These are phyloP conservation scores for Umbelopsis sp. DNA, from an alignment of 371 early-diverging fungal genomes.

Conservation along the genomic window DNA sequence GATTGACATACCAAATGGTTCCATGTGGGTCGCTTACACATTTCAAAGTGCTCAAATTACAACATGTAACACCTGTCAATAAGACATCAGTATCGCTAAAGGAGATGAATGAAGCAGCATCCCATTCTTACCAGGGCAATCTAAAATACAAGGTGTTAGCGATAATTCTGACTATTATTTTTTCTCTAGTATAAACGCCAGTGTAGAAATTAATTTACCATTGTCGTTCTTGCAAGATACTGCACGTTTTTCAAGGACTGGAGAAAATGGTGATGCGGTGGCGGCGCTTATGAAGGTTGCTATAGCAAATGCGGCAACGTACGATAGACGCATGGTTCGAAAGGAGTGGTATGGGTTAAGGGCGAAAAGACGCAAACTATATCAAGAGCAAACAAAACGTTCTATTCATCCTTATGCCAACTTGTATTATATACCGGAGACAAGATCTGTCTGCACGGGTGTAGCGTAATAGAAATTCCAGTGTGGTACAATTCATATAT, in stretches of 20 bases:
- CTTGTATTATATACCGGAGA: neutral
- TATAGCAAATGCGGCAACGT: slow-evolving; percentile 1
- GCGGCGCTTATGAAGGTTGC: neutral
- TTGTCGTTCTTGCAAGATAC: slow-evolving; percentile 7
- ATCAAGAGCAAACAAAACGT: neutral
- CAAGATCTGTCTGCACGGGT: no score
- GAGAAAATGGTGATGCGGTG: neutral
- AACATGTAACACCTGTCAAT: neutral
- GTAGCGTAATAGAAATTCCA: no score
- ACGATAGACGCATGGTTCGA: slow-evolving; percentile 4
- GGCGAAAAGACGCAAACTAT: neutral
- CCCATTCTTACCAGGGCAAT: neutral
- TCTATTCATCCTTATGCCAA: neutral
- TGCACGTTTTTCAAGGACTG: slow-evolving; percentile 7
- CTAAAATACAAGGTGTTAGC: neutral
- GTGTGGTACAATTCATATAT: no score
- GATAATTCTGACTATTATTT: no score
- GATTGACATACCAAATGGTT: slow-evolving; percentile 10
- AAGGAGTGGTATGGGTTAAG: slow-evolving; percentile 3
- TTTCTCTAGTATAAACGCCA: no score
- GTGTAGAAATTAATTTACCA: neutral
- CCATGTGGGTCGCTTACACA: slow-evolving; percentile 3
- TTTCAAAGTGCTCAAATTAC: slow-evolving; percentile 3
- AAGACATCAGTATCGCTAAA: neutral
- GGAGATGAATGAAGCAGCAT: neutral